These are phyloP conservation scores for Cryptococcus sp. DNA, from an alignment of 1,284 basidiomycete genomes.

Conservation along the genomic window DNA sequence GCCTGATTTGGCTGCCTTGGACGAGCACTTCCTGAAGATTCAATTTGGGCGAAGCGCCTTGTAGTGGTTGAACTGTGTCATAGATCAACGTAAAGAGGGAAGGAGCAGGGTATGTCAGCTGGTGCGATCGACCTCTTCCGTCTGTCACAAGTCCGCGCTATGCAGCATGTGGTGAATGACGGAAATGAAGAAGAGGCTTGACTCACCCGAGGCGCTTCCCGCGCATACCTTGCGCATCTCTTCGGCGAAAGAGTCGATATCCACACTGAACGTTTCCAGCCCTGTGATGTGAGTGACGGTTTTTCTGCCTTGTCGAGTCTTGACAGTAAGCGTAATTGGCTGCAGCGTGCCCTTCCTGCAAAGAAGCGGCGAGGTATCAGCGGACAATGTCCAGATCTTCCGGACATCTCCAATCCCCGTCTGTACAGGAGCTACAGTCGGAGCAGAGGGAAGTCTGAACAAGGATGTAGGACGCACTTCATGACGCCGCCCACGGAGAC, in stretches of 20 bases:
- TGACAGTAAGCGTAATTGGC: slow-evolving; percentile 67
- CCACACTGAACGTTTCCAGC: slow-evolving; percentile 72
- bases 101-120: not conserved
- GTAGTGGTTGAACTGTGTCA: slow-evolving; percentile 42
- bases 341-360: slow-evolving; percentile 72
- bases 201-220: slow-evolving; percentile 69
- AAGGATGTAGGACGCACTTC: slow-evolving; percentile 21
- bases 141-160: not conserved
- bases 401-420: no score
- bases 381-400: not conserved
- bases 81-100: not conserved
- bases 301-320: slow-evolving; percentile 73
- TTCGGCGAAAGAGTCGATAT: slow-evolving; percentile 72
- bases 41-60: slow-evolving; percentile 47
- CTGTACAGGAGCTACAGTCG: no score
- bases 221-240: slow-evolving; percentile 75
- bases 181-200: not conserved
- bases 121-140: not conserved
- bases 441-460: not conserved
- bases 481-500: slow-evolving; percentile 42
- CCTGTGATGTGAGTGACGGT: slow-evolving; percentile 73
- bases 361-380: not conserved
- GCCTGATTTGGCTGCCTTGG: slow-evolving; percentile 74
- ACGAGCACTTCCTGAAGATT: slow-evolving; percentile 67
- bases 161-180: not conserved